Conservation (phyloP, 768 basidiomycete species). For the Russula vinacea region DNA sequence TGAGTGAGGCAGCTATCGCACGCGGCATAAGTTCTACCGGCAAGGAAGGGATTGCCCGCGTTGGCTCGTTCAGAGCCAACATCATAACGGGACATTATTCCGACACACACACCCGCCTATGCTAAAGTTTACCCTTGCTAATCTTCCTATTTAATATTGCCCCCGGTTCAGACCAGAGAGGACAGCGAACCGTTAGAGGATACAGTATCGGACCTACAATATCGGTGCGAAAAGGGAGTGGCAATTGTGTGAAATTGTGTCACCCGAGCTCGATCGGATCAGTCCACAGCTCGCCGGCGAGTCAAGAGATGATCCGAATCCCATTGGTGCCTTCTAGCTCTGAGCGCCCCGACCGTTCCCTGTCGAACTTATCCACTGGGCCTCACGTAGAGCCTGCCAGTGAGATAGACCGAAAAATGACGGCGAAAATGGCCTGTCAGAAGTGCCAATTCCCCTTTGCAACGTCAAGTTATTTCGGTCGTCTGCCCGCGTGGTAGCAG, state of each 20-base stretch:
- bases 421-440: too few species aligned
- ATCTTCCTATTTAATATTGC: slow-evolving; percentile 28
- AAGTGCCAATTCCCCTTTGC: too few species aligned
- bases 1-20: too few species aligned
- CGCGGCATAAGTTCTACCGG: slow-evolving; percentile 71
- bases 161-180: background rate
- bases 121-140: slow-evolving; percentile 58
- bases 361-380: background rate
- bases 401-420: background rate
- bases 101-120: slow-evolving; percentile 73
- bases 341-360: background rate
- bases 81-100: slow-evolving; percentile 54
- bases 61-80: slow-evolving; percentile 41
- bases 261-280: background rate
- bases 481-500: too few species aligned
- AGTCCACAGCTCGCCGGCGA: background rate
- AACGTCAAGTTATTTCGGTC: too few species aligned
- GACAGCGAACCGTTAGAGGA: background rate
- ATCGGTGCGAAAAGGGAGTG: background rate
- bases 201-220: too few species aligned
- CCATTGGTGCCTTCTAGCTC: background rate
- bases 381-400: too few species aligned
- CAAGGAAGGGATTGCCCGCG: too few species aligned
- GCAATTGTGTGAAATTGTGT: too few species aligned
- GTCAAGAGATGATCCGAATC: background rate